Evolutionary conservation across 805 yeast genomes (phyloP).

Genomic region (Metschnikowia hibisci): DNA sequence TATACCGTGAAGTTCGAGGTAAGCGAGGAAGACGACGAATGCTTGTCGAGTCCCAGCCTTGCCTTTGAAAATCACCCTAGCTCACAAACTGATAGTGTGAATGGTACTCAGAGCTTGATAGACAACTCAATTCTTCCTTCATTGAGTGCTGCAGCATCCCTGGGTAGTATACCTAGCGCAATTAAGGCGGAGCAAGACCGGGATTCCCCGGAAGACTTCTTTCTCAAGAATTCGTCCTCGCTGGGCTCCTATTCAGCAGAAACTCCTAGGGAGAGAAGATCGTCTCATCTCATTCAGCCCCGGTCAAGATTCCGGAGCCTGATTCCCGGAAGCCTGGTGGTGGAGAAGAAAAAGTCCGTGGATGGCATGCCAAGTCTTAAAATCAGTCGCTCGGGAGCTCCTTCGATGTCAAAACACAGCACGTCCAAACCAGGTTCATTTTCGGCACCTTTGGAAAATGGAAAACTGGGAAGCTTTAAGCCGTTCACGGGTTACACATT

Average conservation of each 20-base stretch:
- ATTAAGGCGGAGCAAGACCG: constrained; percentile 17
- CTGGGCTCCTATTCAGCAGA: constrained; percentile 17
- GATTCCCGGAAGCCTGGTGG: constrained; percentile 28
- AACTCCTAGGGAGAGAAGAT: constrained; percentile 23
- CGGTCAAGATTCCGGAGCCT: constrained; percentile 34
- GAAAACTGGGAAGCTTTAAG: constrained; percentile 5
- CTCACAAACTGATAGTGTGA: neutral
- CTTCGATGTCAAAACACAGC: constrained; percentile 16
- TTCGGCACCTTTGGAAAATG: constrained; percentile 4
- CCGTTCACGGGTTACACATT: constrained; percentile 19
- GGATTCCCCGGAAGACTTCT: constrained; percentile 52
- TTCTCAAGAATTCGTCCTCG: constrained; percentile 32
- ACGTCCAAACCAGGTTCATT: constrained; percentile 10
- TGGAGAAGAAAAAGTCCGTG: constrained; percentile 32
- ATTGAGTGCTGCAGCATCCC: constrained; percentile 30
- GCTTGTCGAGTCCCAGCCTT: neutral
- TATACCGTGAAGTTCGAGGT: constrained; percentile 69
- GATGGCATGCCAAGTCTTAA: constrained; percentile 37
- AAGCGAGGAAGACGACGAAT: constrained; percentile 9
- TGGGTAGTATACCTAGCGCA: constrained; percentile 20
- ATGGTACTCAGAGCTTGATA: constrained; percentile 7
- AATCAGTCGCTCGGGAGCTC: constrained; percentile 26
- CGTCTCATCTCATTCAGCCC: constrained; percentile 42
- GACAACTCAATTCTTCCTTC: constrained; percentile 32
- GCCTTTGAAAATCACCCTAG: neutral